Evolutionary conservation across 345 rosid genomes (phyloP).

Genomic region (Populus tremula): DNA sequence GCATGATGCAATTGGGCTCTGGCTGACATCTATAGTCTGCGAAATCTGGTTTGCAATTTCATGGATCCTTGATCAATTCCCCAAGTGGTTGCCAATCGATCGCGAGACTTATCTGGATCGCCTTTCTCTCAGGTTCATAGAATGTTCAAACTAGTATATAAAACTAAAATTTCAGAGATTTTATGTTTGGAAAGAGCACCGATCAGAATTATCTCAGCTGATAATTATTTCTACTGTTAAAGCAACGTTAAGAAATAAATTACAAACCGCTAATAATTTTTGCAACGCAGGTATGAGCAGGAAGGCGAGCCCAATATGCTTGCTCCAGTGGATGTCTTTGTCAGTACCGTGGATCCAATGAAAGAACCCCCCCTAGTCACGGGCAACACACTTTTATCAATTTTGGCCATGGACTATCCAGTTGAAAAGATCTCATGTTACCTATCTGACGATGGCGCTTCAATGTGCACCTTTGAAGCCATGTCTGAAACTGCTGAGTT

Average conservation of each 20-base stretch:
- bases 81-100: conserved; percentile 89
- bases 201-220: too few species aligned
- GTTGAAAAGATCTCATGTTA: conserved; percentile 94
- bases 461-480: conserved; percentile 92
- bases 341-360: conserved; percentile 97
- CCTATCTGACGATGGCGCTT: conserved; percentile 92
- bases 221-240: not conserved
- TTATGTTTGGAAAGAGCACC: not conserved
- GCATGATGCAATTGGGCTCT: conserved; percentile 81
- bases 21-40: conserved; percentile 87
- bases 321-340: conserved; percentile 80
- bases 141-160: not conserved
- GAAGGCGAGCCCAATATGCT: conserved; percentile 93
- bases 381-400: conserved; percentile 80
- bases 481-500: conserved; percentile 62
- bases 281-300: conserved; percentile 59
- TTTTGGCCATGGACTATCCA: conserved; percentile 93
- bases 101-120: conserved; percentile 94
- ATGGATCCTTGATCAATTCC: conserved; percentile 98
- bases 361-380: conserved; percentile 98
- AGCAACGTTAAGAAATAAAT: not conserved
- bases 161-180: not conserved
- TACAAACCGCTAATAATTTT: not conserved
- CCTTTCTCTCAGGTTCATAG: conserved; percentile 59
- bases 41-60: conserved; percentile 97